A percentile compares a stretch with the other conserved stretches of the same genome.
Conservation (phyloP, 140 eudicot species). For the Ambrosia hybrid region DNA sequence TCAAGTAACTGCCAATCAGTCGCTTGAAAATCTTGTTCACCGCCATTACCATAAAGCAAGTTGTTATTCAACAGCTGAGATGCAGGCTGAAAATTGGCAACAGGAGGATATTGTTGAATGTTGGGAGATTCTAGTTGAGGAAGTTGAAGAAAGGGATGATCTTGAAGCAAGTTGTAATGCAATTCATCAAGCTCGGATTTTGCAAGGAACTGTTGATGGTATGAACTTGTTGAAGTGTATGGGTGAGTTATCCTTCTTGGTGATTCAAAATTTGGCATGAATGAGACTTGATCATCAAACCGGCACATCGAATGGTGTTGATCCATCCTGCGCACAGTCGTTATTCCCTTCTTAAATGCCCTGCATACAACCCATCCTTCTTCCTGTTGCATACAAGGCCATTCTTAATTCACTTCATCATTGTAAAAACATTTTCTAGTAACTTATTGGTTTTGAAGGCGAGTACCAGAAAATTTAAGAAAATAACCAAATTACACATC, state of each 20-base stretch:
- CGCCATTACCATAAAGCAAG: slow-evolving; percentile 34
- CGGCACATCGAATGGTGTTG: slow-evolving; percentile 67
- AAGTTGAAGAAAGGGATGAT: slow-evolving; percentile 57
- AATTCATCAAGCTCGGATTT: slow-evolving; percentile 60
- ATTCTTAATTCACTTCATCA: neutral
- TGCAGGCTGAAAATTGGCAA: slow-evolving; percentile 30
- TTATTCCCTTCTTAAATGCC: slow-evolving; percentile 77
- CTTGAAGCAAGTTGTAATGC: slow-evolving; percentile 55
- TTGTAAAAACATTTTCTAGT: neutral
- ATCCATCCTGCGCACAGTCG: slow-evolving; percentile 52
- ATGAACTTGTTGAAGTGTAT: slow-evolving; percentile 41
- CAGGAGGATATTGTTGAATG: slow-evolving; percentile 35
- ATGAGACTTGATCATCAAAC: slow-evolving; percentile 82
- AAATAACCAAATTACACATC: slow-evolving; percentile 9
- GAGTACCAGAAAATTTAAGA: neutral
- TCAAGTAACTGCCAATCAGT: slow-evolving; percentile 92
- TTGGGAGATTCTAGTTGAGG: slow-evolving; percentile 73
- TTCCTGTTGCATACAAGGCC: slow-evolving; percentile 56
- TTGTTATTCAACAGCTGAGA: slow-evolving; percentile 40
- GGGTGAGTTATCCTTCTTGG: slow-evolving; percentile 50
- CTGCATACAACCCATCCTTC: slow-evolving; percentile 99
- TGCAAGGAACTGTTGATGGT: slow-evolving; percentile 39
- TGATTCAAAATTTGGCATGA: slow-evolving; percentile 74
- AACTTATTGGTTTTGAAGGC: slow-evolving; percentile 3
- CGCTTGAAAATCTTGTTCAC: slow-evolving; percentile 60